Base-by-base conservation (phyloP, 2,329 filamentous ascomycete species). In the Neocatenulostroma microsporum region DNA sequence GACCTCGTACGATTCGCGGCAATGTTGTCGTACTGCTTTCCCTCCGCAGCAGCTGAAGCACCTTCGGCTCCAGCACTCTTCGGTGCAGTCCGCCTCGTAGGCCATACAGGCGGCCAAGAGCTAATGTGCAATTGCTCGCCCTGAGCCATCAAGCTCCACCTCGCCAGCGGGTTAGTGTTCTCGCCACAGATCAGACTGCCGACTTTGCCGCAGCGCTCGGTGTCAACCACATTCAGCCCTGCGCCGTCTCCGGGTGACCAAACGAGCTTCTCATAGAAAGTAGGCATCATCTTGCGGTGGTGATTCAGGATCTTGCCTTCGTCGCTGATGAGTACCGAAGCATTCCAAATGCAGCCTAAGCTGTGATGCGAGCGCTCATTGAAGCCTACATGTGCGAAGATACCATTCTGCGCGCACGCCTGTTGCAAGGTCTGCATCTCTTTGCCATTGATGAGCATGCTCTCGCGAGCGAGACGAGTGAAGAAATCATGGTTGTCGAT, bases 201-300 rank as follows among this genome's bases (percentile, higher is more conserved):
- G 8, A 75, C 62, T 35, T 62, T 68, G 1, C 69, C 71, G 30
- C 62, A 61, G 0, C 44, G 39, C 19, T 30, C 34, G 0, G 67
- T 71, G 0, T 72, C 58, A 1, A 65, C 63, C 0, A 74, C 63
- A 1, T 53, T 56, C 3, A 76, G 45, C 0, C 72, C 72, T 19
- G 65, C 38, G 0, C 72, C 72, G 45, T 76, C 72, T 0, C 72
- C 72, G 2, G 64, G 63, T 0, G 60, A 58, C 72, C 72, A 76
- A 0, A 65, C 70, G 15, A 76, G 45, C 44, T 74, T 75, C 53
- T 76, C 73, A 40, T 68, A 75, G 48, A 74, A 76, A 0, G 72
- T 76, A 0, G 72, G 69, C 50, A 72, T 61, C 1, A 76, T 50
- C 37, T 76, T 76, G 1, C 72, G 59, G 39, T 75, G 70, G 37